Evolutionary conservation across 208 protist species (phyloP).

Genomic region (Acanthamoeba royreba): DNA sequence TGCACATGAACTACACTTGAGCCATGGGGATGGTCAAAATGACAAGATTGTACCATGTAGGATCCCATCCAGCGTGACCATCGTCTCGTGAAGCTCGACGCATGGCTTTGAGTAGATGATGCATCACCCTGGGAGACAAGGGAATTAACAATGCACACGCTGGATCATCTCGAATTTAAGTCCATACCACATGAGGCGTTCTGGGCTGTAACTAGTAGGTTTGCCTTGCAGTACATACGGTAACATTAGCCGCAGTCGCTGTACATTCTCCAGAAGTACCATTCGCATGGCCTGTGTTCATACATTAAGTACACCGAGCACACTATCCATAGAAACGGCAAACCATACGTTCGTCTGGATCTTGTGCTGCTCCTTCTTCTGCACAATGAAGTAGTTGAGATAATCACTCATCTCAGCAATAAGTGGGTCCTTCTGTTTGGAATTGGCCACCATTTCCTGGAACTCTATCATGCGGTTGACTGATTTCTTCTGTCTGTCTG

Average conservation of each 20-base stretch:
- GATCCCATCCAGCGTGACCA: not conserved
- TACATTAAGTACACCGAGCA: not conserved
- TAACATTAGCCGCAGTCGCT: not conserved
- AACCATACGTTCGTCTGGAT: constrained; percentile 1
- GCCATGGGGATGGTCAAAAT: too few relatives aligned
- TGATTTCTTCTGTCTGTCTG: constrained; percentile 28
- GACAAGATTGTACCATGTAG: constrained; percentile 12
- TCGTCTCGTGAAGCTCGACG: not conserved
- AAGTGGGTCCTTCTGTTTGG: not conserved
- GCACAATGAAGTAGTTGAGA: not conserved
- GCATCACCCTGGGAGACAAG: not conserved
- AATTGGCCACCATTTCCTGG: not conserved
- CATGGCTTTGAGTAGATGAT: constrained; percentile 7
- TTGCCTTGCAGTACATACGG: not conserved
- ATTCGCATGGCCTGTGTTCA: not conserved
- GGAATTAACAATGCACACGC: too few relatives aligned
- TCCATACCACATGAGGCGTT: not conserved
- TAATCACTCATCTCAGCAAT: not conserved
- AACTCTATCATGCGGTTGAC: not conserved
- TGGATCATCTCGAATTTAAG: too few relatives aligned
- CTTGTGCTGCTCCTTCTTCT: constrained; percentile 27
- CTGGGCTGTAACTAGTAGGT: not conserved
- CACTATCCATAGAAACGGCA: not conserved
- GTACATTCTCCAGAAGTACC: constrained; percentile 6
- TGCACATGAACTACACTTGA: not conserved